phyloP scores from a whole-genome alignment of 139 green algal genomes.

The Dunaliella sp. region DNA sequence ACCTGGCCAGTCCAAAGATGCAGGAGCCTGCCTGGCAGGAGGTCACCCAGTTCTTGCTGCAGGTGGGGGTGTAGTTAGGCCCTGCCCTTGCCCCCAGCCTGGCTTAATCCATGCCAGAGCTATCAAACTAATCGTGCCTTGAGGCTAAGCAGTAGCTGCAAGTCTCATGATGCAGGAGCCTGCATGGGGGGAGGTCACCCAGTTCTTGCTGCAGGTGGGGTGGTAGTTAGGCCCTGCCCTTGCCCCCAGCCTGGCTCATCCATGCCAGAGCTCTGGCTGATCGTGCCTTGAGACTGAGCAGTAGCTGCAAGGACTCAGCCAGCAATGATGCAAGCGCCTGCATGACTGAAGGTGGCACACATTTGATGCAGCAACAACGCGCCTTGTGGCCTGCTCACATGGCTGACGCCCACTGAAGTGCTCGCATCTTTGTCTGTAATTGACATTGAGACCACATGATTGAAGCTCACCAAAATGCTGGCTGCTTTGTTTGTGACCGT shows the following conservation, averaged over 20 bases:
- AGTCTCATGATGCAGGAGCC: neutral
- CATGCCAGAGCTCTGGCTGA: too few species aligned
- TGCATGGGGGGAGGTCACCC: neutral
- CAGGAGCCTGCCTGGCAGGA: neutral
- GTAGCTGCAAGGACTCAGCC: neutral
- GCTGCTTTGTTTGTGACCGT: too few species aligned
- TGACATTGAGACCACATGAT: too few species aligned
- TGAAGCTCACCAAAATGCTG: too few species aligned
- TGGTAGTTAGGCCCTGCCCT: neutral
- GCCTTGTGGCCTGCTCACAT: too few species aligned
- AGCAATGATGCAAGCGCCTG: neutral
- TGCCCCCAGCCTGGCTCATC: too few species aligned
- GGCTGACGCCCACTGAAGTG: too few species aligned
- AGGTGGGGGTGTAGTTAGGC: neutral
- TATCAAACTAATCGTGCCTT: too few species aligned
- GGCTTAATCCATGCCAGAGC: too few species aligned
- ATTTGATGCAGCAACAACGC: neutral
- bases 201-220: constrained; percentile 25
- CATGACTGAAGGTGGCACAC: neutral
- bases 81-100: too few species aligned
- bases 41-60: constrained; percentile 22
- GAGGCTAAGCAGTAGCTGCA: neutral
- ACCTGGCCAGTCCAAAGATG: neutral
- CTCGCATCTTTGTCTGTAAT: too few species aligned
- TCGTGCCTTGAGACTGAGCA: too few species aligned